Base-by-base conservation (phyloP, 2,329 filamentous ascomycete species). In the Ceratocystiopsis minuta region DNA sequence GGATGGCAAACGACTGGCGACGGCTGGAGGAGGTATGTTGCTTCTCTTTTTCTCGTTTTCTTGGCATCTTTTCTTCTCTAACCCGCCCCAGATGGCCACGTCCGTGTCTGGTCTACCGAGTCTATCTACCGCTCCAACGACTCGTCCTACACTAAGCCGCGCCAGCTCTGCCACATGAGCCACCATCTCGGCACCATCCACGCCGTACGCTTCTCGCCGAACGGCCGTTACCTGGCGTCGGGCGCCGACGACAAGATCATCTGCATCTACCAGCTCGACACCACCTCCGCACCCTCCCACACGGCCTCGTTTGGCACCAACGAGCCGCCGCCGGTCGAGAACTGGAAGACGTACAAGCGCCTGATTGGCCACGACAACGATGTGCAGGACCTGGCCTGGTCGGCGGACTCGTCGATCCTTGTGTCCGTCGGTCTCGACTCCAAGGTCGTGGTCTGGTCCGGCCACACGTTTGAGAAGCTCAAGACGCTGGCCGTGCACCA, bases 231-330 rank as follows among this genome's bases (percentile, higher is more conserved):
- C 57, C 73, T 98, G 41, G 92, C 92, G 32, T 96, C 88, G 12
- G 90, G 90, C 44, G 92, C 92, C 53, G 90, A 98, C 61, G 90
- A 98, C 65, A 95, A 95, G 67, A 88, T 98, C 55, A 92, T 98
- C 50, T 95, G 90, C 61, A 85, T 98, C 50, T 98, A 98, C 61
- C 79, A 83, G 48, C 72, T 95, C 42, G 86, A 96, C 60, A 74
- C 80, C 44, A 83, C 78, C 54, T 6, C 24, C 6, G 76, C 83
- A 18, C 82, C 87, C 3, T 69, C 81, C 24, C 73, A 82, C 53
- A 71, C 80, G 41, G 73, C 81, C 11, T 80, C 82, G 11, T 93
- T 93, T 58, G 86, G 85, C 75, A 75, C 81, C 40, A 90, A 87
- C 58, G 90, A 96, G 56, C 76, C 85, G 28, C 85, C 88, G 3